These are phyloP conservation scores for Spathaspora boniae DNA, from an alignment of 805 yeast species.

Conservation along the genomic window DNA sequence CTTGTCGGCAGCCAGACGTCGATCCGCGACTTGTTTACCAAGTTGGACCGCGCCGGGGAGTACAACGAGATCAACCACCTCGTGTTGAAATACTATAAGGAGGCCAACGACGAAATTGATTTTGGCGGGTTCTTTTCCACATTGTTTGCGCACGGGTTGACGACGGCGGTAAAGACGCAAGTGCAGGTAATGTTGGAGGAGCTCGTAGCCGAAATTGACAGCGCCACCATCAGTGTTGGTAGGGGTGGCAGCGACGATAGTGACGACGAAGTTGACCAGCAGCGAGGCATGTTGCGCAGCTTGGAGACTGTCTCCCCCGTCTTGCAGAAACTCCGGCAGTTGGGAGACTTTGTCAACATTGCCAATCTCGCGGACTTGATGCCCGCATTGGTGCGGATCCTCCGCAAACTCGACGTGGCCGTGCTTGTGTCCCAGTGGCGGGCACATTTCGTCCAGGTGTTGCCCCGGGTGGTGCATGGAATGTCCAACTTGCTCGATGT, in stretches of 20 bases:
- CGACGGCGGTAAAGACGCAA: constrained; percentile 19
- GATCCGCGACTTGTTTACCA: constrained; percentile 20
- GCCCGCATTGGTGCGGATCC: constrained; percentile 16
- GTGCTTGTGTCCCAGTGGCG: constrained; percentile 20
- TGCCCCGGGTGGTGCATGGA: constrained; percentile 12
- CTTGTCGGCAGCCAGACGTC: constrained; percentile 14
- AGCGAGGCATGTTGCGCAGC: constrained; percentile 13
- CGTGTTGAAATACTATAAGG: constrained; percentile 21
- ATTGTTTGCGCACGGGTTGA: constrained; percentile 12
- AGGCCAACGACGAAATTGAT: constrained; percentile 12
- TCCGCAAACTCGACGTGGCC: constrained; percentile 19
- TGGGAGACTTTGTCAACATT: constrained; percentile 19
- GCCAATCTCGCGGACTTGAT: constrained; percentile 12
- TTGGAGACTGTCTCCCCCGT: constrained; percentile 4
- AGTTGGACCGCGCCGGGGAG: constrained; percentile 20
- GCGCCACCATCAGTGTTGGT: no score
- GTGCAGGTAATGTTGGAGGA: constrained; percentile 24
- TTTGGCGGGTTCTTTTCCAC: constrained; percentile 13
- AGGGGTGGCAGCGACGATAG: constrained; percentile 11
- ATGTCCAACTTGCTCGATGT: constrained; percentile 22
- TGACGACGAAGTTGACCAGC: constrained; percentile 14
- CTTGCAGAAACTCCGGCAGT: constrained; percentile 21
- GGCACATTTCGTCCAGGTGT: constrained; percentile 14
- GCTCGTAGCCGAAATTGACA: constrained; percentile 17
- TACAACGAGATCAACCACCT: constrained; percentile 25